These are phyloP conservation scores for Spencermartinsiella europaea DNA, from an alignment of 805 yeast genomes.

Conservation along the genomic window DNA sequence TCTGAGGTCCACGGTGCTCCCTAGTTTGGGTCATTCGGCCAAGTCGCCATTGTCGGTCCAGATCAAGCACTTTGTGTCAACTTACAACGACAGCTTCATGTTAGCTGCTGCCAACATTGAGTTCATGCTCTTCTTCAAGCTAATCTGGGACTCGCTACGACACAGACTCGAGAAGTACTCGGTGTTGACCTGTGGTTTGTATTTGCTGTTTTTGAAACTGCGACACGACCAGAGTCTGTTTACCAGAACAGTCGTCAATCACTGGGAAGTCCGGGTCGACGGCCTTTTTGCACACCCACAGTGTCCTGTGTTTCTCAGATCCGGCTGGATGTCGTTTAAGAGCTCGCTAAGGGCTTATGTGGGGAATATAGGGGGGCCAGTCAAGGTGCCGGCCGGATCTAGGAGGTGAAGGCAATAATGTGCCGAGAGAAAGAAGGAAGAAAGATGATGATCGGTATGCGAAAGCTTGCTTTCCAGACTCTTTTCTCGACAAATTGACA, in stretches of 20 bases:
- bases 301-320: constrained; percentile 47
- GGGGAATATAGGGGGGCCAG: neutral
- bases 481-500: no score
- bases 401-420: no score
- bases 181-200: constrained; percentile 46
- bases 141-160: constrained; percentile 35
- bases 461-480: no score
- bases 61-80: constrained; percentile 43
- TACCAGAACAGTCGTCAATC: constrained; percentile 63
- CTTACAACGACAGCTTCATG: constrained; percentile 57
- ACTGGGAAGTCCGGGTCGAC: constrained; percentile 62
- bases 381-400: no score
- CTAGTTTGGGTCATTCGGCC: constrained; percentile 44
- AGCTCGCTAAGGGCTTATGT: constrained; percentile 8
- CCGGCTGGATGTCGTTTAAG: constrained; percentile 48
- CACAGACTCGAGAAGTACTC: constrained; percentile 59
- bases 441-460: no score
- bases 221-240: constrained; percentile 72
- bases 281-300: constrained; percentile 49
- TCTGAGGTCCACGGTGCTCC: constrained; percentile 58
- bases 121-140: constrained; percentile 29
- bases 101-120: constrained; percentile 57
- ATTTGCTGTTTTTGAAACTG: constrained; percentile 61
- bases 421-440: no score
- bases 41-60: constrained; percentile 25